phyloP scores from a whole-genome alignment of 495 filamentous ascomycete genomes.

The Xylaria longipes region DNA sequence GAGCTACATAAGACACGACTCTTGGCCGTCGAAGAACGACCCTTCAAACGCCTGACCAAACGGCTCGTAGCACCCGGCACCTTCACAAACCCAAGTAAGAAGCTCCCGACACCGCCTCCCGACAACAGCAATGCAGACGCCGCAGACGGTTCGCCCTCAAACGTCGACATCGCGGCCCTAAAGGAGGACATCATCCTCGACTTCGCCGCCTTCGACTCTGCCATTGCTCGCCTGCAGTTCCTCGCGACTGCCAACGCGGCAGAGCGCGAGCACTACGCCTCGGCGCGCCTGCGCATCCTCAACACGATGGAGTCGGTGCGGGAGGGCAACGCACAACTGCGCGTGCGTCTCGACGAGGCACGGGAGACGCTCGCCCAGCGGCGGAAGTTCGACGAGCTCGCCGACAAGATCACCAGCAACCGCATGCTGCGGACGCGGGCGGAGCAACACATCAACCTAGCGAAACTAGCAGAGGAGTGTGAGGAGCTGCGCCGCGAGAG shows the following conservation, averaged over 20 bases:
- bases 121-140: conserved; percentile 55
- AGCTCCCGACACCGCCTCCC: conserved; percentile 73
- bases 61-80: conserved; percentile 72
- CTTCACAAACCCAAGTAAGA: conserved; percentile 55
- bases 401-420: conserved; percentile 86
- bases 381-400: conserved; percentile 84
- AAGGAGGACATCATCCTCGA: conserved; percentile 87
- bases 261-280: conserved; percentile 85
- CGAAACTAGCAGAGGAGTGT: conserved; percentile 86
- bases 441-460: conserved; percentile 79
- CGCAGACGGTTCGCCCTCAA: conserved; percentile 41
- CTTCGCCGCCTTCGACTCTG: conserved; percentile 85
- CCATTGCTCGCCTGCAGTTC: conserved; percentile 83
- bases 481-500: conserved; percentile 84
- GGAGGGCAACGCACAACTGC: conserved; percentile 74
- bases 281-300: conserved; percentile 78
- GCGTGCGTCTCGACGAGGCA: conserved; percentile 74
- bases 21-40: conserved; percentile 88
- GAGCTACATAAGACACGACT: conserved; percentile 90
- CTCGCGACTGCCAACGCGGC: conserved; percentile 79
- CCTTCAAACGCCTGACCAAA: conserved; percentile 88
- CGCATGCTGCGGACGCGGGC: conserved; percentile 77
- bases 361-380: conserved; percentile 76
- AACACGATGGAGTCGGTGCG: conserved; percentile 76
- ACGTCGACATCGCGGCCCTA: conserved; percentile 61